Conservation (phyloP, 768 basidiomycete species). For the Collybia nuda region DNA sequence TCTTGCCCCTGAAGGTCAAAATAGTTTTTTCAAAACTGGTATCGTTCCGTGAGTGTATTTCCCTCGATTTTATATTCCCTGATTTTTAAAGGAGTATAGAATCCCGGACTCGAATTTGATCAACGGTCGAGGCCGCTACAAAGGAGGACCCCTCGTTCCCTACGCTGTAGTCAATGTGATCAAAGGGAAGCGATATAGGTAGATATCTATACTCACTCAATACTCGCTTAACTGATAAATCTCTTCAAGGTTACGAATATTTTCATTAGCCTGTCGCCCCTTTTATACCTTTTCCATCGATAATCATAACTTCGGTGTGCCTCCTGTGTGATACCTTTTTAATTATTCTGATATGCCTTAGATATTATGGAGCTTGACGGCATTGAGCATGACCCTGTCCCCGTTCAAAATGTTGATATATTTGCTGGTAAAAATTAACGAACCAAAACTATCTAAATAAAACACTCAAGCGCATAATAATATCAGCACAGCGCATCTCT, state of each 20-base stretch:
- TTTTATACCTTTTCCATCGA: constrained; percentile 27
- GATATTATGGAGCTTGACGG: constrained; percentile 36
- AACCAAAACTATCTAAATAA: no score
- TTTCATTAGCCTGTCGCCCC: constrained; percentile 36
- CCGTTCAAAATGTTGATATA: constrained; percentile 37
- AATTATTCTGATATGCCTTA: neutral
- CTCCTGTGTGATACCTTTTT: neutral
- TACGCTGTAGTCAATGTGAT: constrained; percentile 41
- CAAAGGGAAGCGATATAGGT: constrained; percentile 34
- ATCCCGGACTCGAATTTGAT: constrained; percentile 12
- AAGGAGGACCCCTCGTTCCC: constrained; percentile 30
- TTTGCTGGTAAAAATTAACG: constrained; percentile 25
- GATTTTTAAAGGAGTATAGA: no score
- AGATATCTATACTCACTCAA: no score
- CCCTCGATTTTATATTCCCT: neutral
- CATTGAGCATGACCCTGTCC: constrained; percentile 26
- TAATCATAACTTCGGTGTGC: constrained; percentile 10
- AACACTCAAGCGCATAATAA: no score
- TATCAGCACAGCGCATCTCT: constrained; percentile 40
- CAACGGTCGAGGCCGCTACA: constrained; percentile 43
- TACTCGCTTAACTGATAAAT: no score
- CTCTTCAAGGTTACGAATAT: constrained; percentile 34
- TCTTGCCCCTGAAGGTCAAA: constrained; percentile 3
- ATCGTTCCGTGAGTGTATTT: constrained; percentile 24
- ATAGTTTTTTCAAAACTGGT: constrained; percentile 1